Percentiles rank a stretch among this genome's conserved stretches.
phyloP scores from a whole-genome alignment of 164 flowering plant species.

The Macadamia tetraphylla region DNA sequence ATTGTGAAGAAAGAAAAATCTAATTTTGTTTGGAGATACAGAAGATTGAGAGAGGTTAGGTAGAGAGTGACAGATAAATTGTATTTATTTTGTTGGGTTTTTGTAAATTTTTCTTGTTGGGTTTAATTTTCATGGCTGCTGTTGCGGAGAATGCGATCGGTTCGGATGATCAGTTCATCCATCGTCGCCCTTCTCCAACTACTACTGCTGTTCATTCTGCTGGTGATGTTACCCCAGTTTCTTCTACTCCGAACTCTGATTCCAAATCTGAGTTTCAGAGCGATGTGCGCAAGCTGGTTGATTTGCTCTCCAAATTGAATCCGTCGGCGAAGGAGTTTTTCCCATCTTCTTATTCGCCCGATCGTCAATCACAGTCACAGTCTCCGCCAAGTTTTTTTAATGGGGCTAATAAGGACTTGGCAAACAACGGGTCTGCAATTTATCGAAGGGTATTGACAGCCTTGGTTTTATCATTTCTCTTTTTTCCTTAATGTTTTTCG shows the following conservation, averaged over 20 bases:
- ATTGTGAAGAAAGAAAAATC: background rate
- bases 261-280: slow-evolving; percentile 32
- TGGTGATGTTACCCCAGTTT: background rate
- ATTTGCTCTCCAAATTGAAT: slow-evolving; percentile 65
- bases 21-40: background rate
- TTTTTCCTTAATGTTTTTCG: background rate
- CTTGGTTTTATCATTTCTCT: background rate
- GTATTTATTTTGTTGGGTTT: background rate
- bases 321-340: slow-evolving; percentile 75
- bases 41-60: background rate
- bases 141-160: slow-evolving; percentile 24
- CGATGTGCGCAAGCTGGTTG: slow-evolving; percentile 56
- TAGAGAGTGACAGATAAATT: background rate
- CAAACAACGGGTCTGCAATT: slow-evolving; percentile 27
- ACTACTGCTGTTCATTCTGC: background rate
- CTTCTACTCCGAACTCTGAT: slow-evolving; percentile 2
- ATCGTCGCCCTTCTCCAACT: slow-evolving; percentile 3
- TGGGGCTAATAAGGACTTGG: slow-evolving; percentile 18
- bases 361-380: slow-evolving; percentile 15
- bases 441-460: slow-evolving; percentile 25
- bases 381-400: slow-evolving; percentile 19
- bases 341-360: slow-evolving; percentile 43
- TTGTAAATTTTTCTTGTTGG: background rate
- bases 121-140: slow-evolving; percentile 22
- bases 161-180: slow-evolving; percentile 19